Evolutionary conservation across 2,329 filamentous ascomycete genomes (phyloP).

Genomic region (Colletotrichum cordylinicola): DNA sequence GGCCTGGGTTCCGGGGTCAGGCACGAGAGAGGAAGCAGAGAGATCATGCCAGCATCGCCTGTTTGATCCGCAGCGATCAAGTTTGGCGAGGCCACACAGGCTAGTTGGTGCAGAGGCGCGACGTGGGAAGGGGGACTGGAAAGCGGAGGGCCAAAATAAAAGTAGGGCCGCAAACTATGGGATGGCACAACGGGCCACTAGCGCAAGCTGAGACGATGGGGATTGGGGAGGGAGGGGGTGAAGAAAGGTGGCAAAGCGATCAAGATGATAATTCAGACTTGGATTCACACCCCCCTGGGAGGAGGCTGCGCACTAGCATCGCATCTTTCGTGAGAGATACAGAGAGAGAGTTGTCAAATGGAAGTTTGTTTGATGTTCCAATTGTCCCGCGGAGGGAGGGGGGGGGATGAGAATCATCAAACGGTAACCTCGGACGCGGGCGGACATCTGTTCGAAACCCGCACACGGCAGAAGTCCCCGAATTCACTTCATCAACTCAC

Average conservation of each 20-base stretch:
- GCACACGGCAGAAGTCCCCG: neutral
- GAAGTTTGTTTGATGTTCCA: slow-evolving; percentile 1
- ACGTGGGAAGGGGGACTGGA: neutral
- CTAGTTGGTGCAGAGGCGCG: neutral
- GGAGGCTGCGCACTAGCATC: neutral
- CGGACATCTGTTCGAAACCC: slow-evolving; percentile 3
- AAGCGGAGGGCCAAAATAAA: neutral
- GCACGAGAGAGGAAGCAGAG: neutral
- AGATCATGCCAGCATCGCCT: neutral
- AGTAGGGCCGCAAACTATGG: neutral
- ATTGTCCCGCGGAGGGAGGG: neutral
- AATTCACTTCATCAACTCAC: neutral
- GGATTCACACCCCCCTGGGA: neutral
- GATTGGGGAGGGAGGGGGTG: neutral
- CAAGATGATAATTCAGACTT: neutral
- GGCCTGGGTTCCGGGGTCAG: neutral
- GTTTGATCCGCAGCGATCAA: slow-evolving; percentile 16
- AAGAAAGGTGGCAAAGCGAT: neutral
- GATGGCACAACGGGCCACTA: slow-evolving; percentile 1
- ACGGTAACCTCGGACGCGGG: slow-evolving; percentile 14
- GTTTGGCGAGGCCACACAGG: neutral
- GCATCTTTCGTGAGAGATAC: neutral
- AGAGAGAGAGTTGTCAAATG: neutral
- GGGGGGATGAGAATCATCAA: neutral
- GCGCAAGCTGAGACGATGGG: slow-evolving; percentile 9